Conservation (phyloP, 345 rosid genomes). For the Rubroshorea leprosula region DNA sequence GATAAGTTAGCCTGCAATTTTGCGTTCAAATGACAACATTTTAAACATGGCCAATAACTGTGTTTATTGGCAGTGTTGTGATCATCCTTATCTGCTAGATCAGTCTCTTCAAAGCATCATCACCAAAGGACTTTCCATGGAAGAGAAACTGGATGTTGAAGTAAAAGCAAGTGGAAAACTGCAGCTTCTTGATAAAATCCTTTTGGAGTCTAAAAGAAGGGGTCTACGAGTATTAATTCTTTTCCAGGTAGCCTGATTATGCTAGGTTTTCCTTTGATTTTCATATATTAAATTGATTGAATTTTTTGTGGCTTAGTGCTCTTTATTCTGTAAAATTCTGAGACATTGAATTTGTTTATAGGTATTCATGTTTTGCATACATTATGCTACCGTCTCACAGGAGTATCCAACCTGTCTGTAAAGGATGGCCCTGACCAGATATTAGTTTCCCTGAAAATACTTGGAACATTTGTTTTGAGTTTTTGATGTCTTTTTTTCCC, state of each 20-base stretch:
- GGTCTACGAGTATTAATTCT: slow-evolving; percentile 11
- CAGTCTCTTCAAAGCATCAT: slow-evolving; percentile 3
- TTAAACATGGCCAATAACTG: not conserved
- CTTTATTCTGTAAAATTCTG: not conserved
- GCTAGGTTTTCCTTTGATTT: not conserved
- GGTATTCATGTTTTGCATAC: not conserved
- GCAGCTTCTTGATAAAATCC: slow-evolving; percentile 14
- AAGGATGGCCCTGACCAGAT: too few species aligned
- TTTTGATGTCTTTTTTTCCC: too few species aligned
- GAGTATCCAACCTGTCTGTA: too few species aligned
- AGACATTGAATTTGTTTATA: too few species aligned
- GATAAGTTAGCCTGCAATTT: not conserved
- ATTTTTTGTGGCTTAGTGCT: too few species aligned
- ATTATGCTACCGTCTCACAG: too few species aligned
- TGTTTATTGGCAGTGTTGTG: slow-evolving; percentile 16
- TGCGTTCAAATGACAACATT: not conserved
- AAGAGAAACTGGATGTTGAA: slow-evolving; percentile 13
- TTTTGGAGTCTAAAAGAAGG: slow-evolving; percentile 13
- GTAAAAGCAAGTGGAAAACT: slow-evolving; percentile 16
- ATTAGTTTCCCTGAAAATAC: too few species aligned
- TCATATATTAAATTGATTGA: not conserved
- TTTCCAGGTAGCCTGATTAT: slow-evolving; percentile 11
- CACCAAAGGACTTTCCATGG: slow-evolving; percentile 11
- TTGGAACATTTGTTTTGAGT: too few species aligned
- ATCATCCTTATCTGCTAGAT: slow-evolving; percentile 17